Conservation (phyloP, 176 grass and related monocot species). For the Triticum turgidum region DNA sequence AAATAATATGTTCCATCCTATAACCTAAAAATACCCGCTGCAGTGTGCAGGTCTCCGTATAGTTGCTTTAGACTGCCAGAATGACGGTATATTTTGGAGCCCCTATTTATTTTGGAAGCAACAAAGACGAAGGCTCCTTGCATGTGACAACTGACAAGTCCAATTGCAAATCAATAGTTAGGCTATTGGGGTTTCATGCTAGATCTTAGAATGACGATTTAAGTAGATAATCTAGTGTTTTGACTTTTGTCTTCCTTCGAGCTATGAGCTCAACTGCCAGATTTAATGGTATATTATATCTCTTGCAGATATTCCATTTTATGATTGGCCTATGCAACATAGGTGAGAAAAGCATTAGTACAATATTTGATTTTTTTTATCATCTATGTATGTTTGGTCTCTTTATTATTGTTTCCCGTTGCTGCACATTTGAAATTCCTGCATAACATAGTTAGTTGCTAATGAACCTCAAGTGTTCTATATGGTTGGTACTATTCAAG, state of each 20-base stretch:
- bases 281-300: constrained; percentile 48
- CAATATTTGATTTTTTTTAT: background rate
- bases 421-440: constrained; percentile 22
- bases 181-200: background rate
- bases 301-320: constrained; percentile 97
- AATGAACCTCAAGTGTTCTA: background rate
- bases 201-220: constrained; percentile 3
- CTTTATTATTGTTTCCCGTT: constrained; percentile 32
- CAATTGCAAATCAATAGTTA: constrained; percentile 28
- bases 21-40: background rate
- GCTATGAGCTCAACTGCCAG: constrained; percentile 23
- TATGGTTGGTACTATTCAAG: constrained; percentile 17
- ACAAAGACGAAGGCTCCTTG: constrained; percentile 6
- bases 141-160: background rate
- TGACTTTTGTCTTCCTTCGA: constrained; percentile 26
- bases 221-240: background rate
- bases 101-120: constrained; percentile 21
- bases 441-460: constrained; percentile 12
- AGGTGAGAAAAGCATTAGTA: constrained; percentile 60
- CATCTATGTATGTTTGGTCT: constrained; percentile 26
- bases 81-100: background rate
- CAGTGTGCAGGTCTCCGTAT: background rate
- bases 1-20: background rate
- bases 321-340: constrained; percentile 92
- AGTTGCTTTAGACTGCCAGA: constrained; percentile 1